Percentiles rank a stretch among this genome's conserved stretches.
phyloP scores from a whole-genome alignment of 2,329 filamentous ascomycete species.

The Trichoderma koningii region DNA sequence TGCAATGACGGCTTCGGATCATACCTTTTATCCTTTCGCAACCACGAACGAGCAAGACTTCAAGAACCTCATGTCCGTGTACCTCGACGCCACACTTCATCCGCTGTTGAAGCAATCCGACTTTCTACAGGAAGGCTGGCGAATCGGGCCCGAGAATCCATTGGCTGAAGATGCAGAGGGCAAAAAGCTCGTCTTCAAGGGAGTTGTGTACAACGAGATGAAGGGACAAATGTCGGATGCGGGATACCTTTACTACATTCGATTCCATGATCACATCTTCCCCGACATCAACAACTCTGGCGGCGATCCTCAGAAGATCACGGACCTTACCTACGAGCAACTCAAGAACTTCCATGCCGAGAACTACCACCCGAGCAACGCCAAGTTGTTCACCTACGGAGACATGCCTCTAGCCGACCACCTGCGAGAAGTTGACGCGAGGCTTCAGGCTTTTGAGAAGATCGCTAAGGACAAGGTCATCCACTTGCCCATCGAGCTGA shows the following conservation, averaged over 20 bases:
- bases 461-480: conserved; percentile 71
- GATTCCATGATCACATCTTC: conserved; percentile 92
- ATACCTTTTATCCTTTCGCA: conserved; percentile 97
- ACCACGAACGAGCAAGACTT: conserved; percentile 96
- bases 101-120: conserved; percentile 88
- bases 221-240: conserved; percentile 99
- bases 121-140: conserved; percentile 96
- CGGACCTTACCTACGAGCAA: conserved; percentile 89
- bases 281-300: conserved; percentile 95
- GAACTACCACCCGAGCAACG: conserved; percentile 97
- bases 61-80: conserved; percentile 93
- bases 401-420: conserved; percentile 86
- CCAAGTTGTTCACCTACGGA: conserved; percentile 93
- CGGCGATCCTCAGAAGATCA: conserved; percentile 94
- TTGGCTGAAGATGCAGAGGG: conserved; percentile 59
- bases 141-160: conserved; percentile 89
- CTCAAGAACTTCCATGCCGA: conserved; percentile 84
- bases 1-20: conserved; percentile 92
- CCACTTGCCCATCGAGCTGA: conserved; percentile 73
- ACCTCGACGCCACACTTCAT: conserved; percentile 90
- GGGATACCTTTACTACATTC: conserved; percentile 92
- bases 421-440: conserved; percentile 73
- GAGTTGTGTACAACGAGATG: conserved; percentile 99
- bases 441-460: conserved; percentile 72
- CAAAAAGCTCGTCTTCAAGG: conserved; percentile 85